A percentile compares a stretch with the other conserved stretches of the same genome.
Conservation (phyloP, 2,329 filamentous ascomycete genomes). For the Stachybotrys elegans region DNA sequence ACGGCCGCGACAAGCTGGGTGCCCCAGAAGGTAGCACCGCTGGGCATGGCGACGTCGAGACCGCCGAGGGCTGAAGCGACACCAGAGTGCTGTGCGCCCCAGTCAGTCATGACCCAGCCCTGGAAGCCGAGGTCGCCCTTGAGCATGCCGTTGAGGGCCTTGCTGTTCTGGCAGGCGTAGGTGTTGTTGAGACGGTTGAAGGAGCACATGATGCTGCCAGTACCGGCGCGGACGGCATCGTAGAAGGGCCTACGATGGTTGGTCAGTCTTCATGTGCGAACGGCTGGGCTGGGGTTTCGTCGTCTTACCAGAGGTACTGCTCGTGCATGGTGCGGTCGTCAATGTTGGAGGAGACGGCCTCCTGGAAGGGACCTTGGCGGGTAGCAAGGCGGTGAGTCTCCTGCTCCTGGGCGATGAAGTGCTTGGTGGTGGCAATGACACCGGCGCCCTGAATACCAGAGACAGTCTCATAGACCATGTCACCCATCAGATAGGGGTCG, state of each 20-base stretch:
- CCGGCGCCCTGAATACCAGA: constrained; percentile 72
- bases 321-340: constrained; percentile 63
- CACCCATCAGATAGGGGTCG: constrained; percentile 67
- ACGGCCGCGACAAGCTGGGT: constrained; percentile 68
- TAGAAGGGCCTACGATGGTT: constrained; percentile 52
- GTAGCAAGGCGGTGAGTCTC: constrained; percentile 41
- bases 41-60: constrained; percentile 67
- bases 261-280: background rate
- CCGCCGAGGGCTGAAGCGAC: constrained; percentile 51
- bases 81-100: constrained; percentile 57
- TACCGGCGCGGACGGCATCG: constrained; percentile 53
- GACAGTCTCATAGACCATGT: constrained; percentile 66
- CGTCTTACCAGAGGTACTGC: constrained; percentile 47
- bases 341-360: constrained; percentile 56
- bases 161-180: constrained; percentile 70
- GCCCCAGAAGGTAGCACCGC: constrained; percentile 47
- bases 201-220: constrained; percentile 58
- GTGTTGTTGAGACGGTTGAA: constrained; percentile 69
- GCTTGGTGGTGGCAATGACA: constrained; percentile 73
- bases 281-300: background rate
- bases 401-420: constrained; percentile 60
- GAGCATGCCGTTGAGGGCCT: constrained; percentile 62
- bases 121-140: constrained; percentile 61
- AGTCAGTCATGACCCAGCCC: constrained; percentile 65
- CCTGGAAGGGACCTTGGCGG: constrained; percentile 27